Evolutionary conservation across 176 grass and related monocot species (phyloP), one percentile per base, ranked within the genome.

Genomic region (Phoenix dactylifera): DNA sequence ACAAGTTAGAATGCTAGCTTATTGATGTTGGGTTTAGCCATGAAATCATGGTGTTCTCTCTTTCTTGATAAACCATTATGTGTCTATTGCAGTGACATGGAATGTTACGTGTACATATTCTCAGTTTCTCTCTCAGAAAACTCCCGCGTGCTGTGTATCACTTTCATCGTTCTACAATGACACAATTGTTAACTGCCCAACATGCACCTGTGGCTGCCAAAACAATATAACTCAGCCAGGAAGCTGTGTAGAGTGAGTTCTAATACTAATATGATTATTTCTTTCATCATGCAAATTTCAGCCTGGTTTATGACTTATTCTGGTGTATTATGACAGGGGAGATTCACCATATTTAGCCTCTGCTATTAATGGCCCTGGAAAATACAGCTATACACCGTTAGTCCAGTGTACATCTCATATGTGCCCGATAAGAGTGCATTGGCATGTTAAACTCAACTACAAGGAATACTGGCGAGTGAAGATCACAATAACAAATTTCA

Each of bases 381-480:
- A 78, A 61, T 44, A 58, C 56, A 86, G 60, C 28, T 48, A 76
- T 35, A 18, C 76, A 50, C 88, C 88, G 32, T 60, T 91, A 48
- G 73, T 91, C 18, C 76, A 80, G 64, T 91, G 83, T 54, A 80
- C 83, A 5, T 58, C 73, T 52, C 80, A 87, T 57, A 87, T 87
- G 83, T 87, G 88, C 83, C 83, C 88, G n/a, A 78, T 93, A 56
- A 83, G 71, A 53, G 77, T 93, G 56, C 89, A 93, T 28, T 93
- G 84, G 89, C 89, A 93, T 81, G 89, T 82, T 56, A 84, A 81
- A 57, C 75, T 81, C 63, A 84, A 93, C 67, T 93, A 87, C 20
- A 78, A 51, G 56, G 84, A 87, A 24, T 93, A 87, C 29, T 84
- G 84, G 84, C 79, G 84, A 22, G 80, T 93, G 25, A 93, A 93